These are phyloP conservation scores for Aspergillus baeticus DNA, from an alignment of 495 filamentous ascomycete species.

Conservation along the genomic window DNA sequence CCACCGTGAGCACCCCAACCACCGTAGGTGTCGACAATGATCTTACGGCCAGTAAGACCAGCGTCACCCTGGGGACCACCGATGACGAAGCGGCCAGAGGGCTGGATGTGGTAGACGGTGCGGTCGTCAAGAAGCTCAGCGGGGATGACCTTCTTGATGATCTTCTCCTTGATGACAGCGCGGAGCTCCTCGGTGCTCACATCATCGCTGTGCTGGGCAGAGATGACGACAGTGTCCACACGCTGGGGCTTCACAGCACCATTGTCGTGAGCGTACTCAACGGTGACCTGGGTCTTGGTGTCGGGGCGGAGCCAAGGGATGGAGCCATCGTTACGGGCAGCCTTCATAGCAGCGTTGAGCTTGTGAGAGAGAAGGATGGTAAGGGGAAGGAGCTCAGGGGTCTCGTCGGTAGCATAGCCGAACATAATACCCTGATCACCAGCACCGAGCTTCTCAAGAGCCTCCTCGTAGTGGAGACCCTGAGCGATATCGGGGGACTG, in stretches of 20 bases:
- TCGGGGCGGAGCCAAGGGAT: conserved; percentile 95
- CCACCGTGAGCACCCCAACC: conserved; percentile 99
- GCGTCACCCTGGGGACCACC: conserved; percentile 99
- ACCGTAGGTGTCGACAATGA: conserved; percentile 99
- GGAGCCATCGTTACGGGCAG: conserved; percentile 79
- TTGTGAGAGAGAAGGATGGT: conserved; percentile 92
- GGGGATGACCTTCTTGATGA: conserved; percentile 91
- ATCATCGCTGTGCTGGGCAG: conserved; percentile 86
- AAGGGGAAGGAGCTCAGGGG: conserved; percentile 92
- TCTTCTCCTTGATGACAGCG: conserved; percentile 95
- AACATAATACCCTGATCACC: conserved; percentile 99
- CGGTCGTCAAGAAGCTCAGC: conserved; percentile 86
- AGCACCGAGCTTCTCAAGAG: conserved; percentile 94
- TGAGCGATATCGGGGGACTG: conserved; percentile 99
- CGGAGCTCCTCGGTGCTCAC: conserved; percentile 91
- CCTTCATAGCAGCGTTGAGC: conserved; percentile 90
- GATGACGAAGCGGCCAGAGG: conserved; percentile 97
- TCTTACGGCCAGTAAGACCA: conserved; percentile 98
- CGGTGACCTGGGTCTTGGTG: conserved; percentile 99
- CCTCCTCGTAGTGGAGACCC: conserved; percentile 94
- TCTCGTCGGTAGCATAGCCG: conserved; percentile 99
- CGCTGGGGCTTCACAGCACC: conserved; percentile 89
- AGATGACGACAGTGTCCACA: conserved; percentile 96
- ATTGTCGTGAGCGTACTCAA: conserved; percentile 96
- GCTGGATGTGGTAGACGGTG: conserved; percentile 97